phyloP scores from a whole-genome alignment of 2,329 filamentous ascomycete genomes.

The Sclerotinia trifoliorum region DNA sequence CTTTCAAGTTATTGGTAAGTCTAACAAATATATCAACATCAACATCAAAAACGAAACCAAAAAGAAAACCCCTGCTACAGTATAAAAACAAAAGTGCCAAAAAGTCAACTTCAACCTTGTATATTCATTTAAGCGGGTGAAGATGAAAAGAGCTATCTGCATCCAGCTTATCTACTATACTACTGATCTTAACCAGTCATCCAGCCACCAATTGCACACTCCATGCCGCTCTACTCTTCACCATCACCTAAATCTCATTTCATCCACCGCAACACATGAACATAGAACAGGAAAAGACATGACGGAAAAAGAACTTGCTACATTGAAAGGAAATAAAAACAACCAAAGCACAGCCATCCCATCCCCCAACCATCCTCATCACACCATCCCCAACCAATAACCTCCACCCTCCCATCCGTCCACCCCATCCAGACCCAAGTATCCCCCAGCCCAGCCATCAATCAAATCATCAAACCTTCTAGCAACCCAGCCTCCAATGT shows the following conservation, averaged over 20 bases:
- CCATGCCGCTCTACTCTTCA: background rate
- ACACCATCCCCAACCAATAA: slow-evolving; percentile 9
- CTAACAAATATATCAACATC: too few species aligned
- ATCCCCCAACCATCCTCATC: slow-evolving; percentile 1
- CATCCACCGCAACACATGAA: background rate
- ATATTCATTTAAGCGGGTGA: slow-evolving; percentile 1
- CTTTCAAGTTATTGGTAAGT: too few species aligned
- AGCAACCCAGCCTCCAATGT: slow-evolving; percentile 18
- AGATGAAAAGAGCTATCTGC: slow-evolving; percentile 1
- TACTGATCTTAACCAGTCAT: background rate
- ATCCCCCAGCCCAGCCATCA: slow-evolving; percentile 12
- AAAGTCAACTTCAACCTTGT: slow-evolving; percentile 12
- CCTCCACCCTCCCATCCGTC: slow-evolving; percentile 9
- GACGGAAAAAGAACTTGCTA: slow-evolving; percentile 20
- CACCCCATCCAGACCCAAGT: slow-evolving; percentile 20
- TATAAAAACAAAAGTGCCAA: background rate
- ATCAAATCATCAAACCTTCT: slow-evolving; percentile 18
- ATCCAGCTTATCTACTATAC: slow-evolving; percentile 14
- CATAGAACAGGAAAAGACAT: background rate
- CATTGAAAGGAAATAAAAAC: slow-evolving; percentile 21
- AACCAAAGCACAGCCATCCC: slow-evolving; percentile 7
- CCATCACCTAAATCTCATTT: background rate
- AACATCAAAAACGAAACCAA: too few species aligned
- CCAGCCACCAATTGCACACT: slow-evolving; percentile 16
- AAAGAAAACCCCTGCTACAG: background rate